Evolutionary conservation across 129 eudicot genomes (phyloP).

Genomic region (Helichrysum umbraculigerum): DNA sequence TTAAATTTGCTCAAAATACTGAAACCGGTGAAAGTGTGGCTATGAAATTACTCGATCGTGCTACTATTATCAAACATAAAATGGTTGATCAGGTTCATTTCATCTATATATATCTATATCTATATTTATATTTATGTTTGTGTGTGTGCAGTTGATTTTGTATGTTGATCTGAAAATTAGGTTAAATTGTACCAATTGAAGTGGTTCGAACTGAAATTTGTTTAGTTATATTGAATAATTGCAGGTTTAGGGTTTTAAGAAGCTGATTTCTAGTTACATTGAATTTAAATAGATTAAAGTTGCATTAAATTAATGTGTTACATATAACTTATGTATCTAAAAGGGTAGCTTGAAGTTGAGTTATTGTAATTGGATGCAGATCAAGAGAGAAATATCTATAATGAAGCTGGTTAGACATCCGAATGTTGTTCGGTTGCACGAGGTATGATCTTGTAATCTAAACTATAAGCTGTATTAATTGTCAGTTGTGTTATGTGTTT

Average conservation of each 20-base stretch:
- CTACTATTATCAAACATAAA: slow-evolving; percentile 89
- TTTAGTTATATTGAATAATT: background rate
- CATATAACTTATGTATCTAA: background rate
- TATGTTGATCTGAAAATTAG: slow-evolving; percentile 16
- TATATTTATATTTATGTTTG: background rate
- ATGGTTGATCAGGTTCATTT: slow-evolving; percentile 88
- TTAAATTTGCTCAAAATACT: slow-evolving; percentile 94
- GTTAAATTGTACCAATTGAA: slow-evolving; percentile 1
- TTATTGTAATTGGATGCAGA: slow-evolving; percentile 47
- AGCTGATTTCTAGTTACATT: slow-evolving; percentile 14
- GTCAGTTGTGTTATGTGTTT: slow-evolving; percentile 2
- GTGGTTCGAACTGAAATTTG: background rate
- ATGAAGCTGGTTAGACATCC: slow-evolving; percentile 99
- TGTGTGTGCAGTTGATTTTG: slow-evolving; percentile 9
- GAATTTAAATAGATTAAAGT: background rate
- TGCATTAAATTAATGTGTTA: background rate
- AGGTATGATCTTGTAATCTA: slow-evolving; percentile 48
- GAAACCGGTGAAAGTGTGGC: slow-evolving; percentile 99
- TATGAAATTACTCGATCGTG: slow-evolving; percentile 93
- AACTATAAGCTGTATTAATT: slow-evolving; percentile 17
- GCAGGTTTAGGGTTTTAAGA: slow-evolving; percentile 32
- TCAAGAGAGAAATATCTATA: slow-evolving; percentile 92
- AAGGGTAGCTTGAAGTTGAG: background rate
- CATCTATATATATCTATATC: background rate
- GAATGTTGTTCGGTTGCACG: slow-evolving; percentile 93